Evolutionary conservation across 345 rosid genomes (phyloP).

Genomic region (Heritiera fomes): DNA sequence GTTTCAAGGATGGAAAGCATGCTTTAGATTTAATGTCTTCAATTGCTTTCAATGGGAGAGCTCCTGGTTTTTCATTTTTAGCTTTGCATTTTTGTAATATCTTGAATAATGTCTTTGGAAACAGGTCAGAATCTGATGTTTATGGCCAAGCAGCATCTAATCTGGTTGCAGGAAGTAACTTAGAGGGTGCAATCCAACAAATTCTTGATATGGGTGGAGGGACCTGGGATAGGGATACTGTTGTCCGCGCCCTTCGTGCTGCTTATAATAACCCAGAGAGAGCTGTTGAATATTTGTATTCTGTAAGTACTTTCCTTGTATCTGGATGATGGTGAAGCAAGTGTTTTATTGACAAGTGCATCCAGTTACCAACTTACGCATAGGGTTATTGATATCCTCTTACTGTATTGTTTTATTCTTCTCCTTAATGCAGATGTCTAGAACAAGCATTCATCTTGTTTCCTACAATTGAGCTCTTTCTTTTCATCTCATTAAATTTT

Average conservation of each 20-base stretch:
- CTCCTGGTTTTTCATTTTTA: neutral
- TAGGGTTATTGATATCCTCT: neutral
- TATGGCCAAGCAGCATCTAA: conserved; percentile 81
- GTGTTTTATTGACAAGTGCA: neutral
- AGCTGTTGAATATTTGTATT: conserved; percentile 94
- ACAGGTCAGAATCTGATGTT: conserved; percentile 1
- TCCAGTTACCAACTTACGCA: neutral
- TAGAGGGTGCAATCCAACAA: conserved; percentile 82
- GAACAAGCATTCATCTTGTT: neutral
- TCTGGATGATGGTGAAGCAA: neutral
- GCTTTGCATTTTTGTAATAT: conserved; percentile 14
- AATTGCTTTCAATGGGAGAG: neutral
- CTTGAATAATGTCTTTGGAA: neutral
- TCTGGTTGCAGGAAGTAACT: conserved; percentile 78
- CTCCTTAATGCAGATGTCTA: neutral
- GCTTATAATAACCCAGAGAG: conserved; percentile 95
- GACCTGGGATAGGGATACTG: conserved; percentile 84
- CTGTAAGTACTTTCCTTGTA: conserved; percentile 47
- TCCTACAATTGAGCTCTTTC: neutral
- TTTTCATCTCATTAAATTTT: neutral
- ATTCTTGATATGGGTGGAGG: conserved; percentile 99
- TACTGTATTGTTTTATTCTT: neutral
- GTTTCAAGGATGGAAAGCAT: conserved; percentile 14
- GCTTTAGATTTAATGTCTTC: neutral
- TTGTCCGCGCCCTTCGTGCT: conserved; percentile 88